Conservation (phyloP, 768 basidiomycete genomes). For the Hypholoma sublateritium region DNA sequence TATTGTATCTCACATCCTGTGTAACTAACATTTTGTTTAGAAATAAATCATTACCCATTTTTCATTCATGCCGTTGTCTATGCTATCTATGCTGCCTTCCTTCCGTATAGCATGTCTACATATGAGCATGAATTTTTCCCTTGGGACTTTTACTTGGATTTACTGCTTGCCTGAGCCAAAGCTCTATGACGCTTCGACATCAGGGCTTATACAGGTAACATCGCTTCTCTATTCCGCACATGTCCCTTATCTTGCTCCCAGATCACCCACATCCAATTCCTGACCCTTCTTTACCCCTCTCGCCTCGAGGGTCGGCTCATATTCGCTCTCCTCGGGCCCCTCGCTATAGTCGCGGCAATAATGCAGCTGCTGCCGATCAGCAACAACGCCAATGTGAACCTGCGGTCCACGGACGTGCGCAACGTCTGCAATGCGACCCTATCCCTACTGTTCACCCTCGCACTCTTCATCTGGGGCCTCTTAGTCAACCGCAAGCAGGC, state of each 20-base stretch:
- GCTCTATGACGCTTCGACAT: slow-evolving; percentile 69
- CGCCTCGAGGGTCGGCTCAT: slow-evolving; percentile 85
- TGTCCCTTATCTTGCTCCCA: slow-evolving; percentile 27
- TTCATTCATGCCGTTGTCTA: slow-evolving; percentile 20
- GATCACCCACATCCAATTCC: slow-evolving; percentile 97
- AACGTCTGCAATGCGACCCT: slow-evolving; percentile 97
- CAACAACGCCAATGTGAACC: slow-evolving; percentile 35
- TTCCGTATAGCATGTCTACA: slow-evolving; percentile 30
- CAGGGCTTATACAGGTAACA: slow-evolving; percentile 81
- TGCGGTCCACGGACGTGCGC: slow-evolving; percentile 71
- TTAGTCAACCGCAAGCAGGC: slow-evolving; percentile 87
- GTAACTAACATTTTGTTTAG: slow-evolving; percentile 20
- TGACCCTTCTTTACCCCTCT: slow-evolving; percentile 94
- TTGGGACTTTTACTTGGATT: slow-evolving; percentile 6
- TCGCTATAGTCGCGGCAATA: slow-evolving; percentile 79
- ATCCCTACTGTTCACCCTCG: slow-evolving; percentile 89
- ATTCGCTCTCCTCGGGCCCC: slow-evolving; percentile 80
- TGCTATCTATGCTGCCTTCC: slow-evolving; percentile 29
- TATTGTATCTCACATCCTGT: slow-evolving; percentile 3
- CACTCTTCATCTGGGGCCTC: slow-evolving; percentile 92
- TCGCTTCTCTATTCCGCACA: not conserved
- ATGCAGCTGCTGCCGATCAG: slow-evolving; percentile 83
- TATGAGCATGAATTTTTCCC: slow-evolving; percentile 27
- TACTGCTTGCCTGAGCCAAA: not conserved
- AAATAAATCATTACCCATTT: slow-evolving; percentile 30